A percentile compares a stretch with the other conserved stretches of the same genome.
Conservation (phyloP, 2,329 filamentous ascomycete species). For the Neophaeococcomyces mojaviensis region DNA sequence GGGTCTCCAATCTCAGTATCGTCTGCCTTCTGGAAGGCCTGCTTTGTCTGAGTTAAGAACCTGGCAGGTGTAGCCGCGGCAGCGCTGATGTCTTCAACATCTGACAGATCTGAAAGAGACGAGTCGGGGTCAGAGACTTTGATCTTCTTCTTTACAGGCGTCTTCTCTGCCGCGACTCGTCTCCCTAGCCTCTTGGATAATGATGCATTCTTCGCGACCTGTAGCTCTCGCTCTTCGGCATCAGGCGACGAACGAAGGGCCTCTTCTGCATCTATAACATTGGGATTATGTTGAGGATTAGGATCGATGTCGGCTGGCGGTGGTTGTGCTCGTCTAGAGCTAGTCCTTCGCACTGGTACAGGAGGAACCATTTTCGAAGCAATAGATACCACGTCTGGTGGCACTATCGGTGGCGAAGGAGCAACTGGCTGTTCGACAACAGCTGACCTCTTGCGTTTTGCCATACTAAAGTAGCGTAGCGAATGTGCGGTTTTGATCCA, state of each 20-base stretch:
- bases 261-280: conserved; percentile 23
- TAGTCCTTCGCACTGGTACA: conserved; percentile 19
- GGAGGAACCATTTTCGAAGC: conserved; percentile 13
- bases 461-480: conserved; percentile 13
- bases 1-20: conserved; percentile 33
- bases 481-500: conserved; percentile 8
- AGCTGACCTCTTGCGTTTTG: conserved; percentile 19
- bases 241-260: conserved; percentile 27
- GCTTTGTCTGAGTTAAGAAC: not conserved
- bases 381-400: conserved; percentile 4
- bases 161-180: not conserved
- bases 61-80: conserved; percentile 11
- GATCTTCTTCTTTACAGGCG: conserved; percentile 14
- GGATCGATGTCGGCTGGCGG: conserved; percentile 19
- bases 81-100: conserved; percentile 20
- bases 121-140: conserved; percentile 13
- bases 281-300: conserved; percentile 24
- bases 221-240: conserved; percentile 15
- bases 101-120: conserved; percentile 24
- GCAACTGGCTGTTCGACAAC: conserved; percentile 1
- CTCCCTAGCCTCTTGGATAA: conserved; percentile 7
- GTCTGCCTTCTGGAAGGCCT: not conserved
- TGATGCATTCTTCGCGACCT: conserved; percentile 1
- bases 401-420: not conserved
- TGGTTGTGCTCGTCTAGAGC: conserved; percentile 16